These are phyloP conservation scores for Pythium rishiriense DNA, from an alignment of 352 stramenopile species.

Conservation along the genomic window DNA sequence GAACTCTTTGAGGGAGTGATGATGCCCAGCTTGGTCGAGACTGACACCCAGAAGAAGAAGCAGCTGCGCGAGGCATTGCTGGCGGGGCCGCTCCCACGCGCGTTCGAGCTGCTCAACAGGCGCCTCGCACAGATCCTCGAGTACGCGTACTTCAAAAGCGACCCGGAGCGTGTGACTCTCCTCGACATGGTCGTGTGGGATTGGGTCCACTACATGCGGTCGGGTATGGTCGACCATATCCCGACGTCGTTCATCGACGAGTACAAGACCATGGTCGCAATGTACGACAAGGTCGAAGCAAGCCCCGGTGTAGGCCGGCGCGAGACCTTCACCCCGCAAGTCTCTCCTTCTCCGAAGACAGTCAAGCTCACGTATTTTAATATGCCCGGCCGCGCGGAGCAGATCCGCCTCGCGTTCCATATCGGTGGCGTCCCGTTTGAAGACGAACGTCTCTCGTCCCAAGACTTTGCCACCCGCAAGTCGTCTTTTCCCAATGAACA, in stretches of 20 bases:
- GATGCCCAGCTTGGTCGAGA: neutral
- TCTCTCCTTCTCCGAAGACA: neutral
- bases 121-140: neutral
- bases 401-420: conserved; percentile 26
- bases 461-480: conserved; percentile 29
- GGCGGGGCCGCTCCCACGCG: neutral
- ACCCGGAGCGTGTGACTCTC: conserved; percentile 4
- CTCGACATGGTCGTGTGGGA: conserved; percentile 24
- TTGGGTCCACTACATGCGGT: conserved; percentile 1
- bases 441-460: conserved; percentile 29
- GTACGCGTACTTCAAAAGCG: neutral
- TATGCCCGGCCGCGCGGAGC: conserved; percentile 27
- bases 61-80: conserved; percentile 22
- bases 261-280: neutral
- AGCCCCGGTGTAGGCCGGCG: neutral
- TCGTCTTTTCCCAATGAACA: conserved; percentile 28
- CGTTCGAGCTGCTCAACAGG: neutral
- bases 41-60: conserved; percentile 6
- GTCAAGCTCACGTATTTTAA: conserved; percentile 40
- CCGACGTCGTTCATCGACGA: conserved; percentile 10
- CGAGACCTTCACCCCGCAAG: neutral
- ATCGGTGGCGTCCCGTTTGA: conserved; percentile 34
- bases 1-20: conserved; percentile 20
- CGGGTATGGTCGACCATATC: neutral
- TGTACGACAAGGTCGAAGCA: conserved; percentile 11